Percentiles rank a stretch among this genome's conserved stretches.
These are phyloP conservation scores for Jimgerdemannia flammicorona DNA, from an alignment of 192 early-diverging fungal species.

Conservation along the genomic window DNA sequence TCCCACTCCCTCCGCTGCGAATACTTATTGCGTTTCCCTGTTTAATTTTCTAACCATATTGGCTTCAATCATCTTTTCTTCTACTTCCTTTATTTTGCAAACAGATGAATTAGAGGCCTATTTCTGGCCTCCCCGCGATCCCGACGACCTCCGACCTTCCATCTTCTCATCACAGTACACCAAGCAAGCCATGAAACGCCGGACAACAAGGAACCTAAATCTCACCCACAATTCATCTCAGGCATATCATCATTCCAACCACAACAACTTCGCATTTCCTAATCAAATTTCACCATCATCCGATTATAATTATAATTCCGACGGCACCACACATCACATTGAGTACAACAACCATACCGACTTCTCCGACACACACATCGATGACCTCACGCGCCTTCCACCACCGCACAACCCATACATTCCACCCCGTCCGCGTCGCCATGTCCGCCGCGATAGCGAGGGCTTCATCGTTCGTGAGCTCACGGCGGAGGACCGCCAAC, in stretches of 20 bases:
- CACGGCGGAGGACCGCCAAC: constrained; percentile 22
- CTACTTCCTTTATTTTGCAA: not conserved
- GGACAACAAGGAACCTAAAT: not conserved
- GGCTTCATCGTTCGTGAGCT: constrained; percentile 34
- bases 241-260: not conserved
- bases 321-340: constrained; percentile 1
- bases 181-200: not conserved
- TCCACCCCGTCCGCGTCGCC: constrained; percentile 2
- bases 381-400: not conserved
- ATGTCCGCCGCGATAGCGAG: constrained; percentile 35
- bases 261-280: not conserved
- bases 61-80: not conserved
- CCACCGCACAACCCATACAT: not conserved
- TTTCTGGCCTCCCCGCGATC: constrained; percentile 28
- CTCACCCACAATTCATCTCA: not conserved
- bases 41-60: not conserved
- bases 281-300: not conserved
- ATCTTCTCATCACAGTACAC: constrained; percentile 3
- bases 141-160: constrained; percentile 17
- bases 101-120: constrained; percentile 17
- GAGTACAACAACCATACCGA: not conserved
- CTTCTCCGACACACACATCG: not conserved
- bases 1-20: not conserved
- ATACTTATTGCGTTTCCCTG: too few relatives aligned
- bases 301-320: not conserved